Evolutionary conservation across 2,329 filamentous ascomycete genomes (phyloP).

Genomic region (Epichloe elymi): DNA sequence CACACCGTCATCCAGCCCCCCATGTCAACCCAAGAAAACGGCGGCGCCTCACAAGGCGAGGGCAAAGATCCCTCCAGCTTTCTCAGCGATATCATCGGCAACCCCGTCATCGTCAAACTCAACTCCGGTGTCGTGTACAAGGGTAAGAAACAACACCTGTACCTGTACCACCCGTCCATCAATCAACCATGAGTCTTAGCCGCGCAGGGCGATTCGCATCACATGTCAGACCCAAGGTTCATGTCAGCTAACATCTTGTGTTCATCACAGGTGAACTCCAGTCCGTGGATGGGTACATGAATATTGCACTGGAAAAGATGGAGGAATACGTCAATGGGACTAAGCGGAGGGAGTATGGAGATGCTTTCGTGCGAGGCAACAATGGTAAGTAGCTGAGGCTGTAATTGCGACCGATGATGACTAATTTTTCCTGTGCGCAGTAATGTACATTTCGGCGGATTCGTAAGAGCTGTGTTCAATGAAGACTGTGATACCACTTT

Average conservation of each 20-base stretch:
- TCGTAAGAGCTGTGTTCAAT: constrained; percentile 20
- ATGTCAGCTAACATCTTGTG: background rate
- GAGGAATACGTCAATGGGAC: constrained; percentile 81
- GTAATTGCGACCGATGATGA: background rate
- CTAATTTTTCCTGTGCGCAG: constrained; percentile 20
- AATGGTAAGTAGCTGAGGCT: constrained; percentile 50
- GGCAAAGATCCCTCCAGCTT: constrained; percentile 90
- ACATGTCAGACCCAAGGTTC: background rate
- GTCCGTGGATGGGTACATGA: constrained; percentile 98
- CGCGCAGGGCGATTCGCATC: background rate
- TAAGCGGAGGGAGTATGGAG: constrained; percentile 73
- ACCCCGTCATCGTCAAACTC: constrained; percentile 87
- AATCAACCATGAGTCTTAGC: no score
- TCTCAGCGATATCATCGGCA: constrained; percentile 85
- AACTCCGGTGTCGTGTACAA: constrained; percentile 99
- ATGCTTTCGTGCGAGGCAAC: constrained; percentile 92
- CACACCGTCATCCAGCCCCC: background rate
- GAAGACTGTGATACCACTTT: constrained; percentile 8
- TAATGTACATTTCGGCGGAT: constrained; percentile 60
- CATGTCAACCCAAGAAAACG: constrained; percentile 47
- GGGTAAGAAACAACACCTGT: constrained; percentile 38
- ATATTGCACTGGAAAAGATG: constrained; percentile 94
- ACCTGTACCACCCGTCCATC: background rate
- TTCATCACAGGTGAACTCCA: constrained; percentile 67
- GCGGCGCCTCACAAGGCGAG: constrained; percentile 47